Conservation (phyloP, 2,329 filamentous ascomycete genomes). For the Colletotrichum gigasporum region DNA sequence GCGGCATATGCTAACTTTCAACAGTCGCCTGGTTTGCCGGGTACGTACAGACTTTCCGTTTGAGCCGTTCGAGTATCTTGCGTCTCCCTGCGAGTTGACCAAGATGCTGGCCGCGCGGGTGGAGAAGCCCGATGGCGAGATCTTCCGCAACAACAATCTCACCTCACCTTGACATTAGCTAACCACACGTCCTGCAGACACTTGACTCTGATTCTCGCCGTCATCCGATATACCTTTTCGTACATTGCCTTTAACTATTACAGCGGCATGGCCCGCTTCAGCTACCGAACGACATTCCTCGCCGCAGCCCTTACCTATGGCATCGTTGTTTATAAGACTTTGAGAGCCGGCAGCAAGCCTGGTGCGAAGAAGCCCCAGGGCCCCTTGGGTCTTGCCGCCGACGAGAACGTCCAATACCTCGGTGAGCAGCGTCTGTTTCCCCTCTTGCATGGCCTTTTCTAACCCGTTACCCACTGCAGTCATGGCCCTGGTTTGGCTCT, state of each 20-base stretch:
- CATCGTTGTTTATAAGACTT: slow-evolving; percentile 98
- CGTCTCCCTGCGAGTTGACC: slow-evolving; percentile 21
- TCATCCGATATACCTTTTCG: slow-evolving; percentile 84
- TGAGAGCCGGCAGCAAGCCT: slow-evolving; percentile 83
- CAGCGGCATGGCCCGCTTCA: slow-evolving; percentile 78
- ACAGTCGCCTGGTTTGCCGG: slow-evolving; percentile 82
- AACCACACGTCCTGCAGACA: slow-evolving; percentile 65
- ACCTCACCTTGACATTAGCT: background rate
- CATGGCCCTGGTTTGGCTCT: slow-evolving; percentile 96
- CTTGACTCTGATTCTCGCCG: slow-evolving; percentile 83
- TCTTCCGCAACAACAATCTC: background rate
- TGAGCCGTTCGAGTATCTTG: slow-evolving; percentile 23
- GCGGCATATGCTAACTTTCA: slow-evolving; percentile 44
- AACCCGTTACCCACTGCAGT: slow-evolving; percentile 57
- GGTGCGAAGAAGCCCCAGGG: slow-evolving; percentile 70
- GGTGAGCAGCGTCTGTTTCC: slow-evolving; percentile 65
- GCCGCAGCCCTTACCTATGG: slow-evolving; percentile 93
- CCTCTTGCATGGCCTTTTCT: background rate
- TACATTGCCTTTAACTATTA: slow-evolving; percentile 91
- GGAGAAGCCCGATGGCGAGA: background rate
- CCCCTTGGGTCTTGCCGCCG: slow-evolving; percentile 73
- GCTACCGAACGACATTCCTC: slow-evolving; percentile 90
- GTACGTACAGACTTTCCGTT: slow-evolving; percentile 61
- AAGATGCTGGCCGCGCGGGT: background rate
- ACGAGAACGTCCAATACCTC: slow-evolving; percentile 98